Base-by-base conservation (phyloP, 495 filamentous ascomycete species). In the Cercophora scortea region DNA sequence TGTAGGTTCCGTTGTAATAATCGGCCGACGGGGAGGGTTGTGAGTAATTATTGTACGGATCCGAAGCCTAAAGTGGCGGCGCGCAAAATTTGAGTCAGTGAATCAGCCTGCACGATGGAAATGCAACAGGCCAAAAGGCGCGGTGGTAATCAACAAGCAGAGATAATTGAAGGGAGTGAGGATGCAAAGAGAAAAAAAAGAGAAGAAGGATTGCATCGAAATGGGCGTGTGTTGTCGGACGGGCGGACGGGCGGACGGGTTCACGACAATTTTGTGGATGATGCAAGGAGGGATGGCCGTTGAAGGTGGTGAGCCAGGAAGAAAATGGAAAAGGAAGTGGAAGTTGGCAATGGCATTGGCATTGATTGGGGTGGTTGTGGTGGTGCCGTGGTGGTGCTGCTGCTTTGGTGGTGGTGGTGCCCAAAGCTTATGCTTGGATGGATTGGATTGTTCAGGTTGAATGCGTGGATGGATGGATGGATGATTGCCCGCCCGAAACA, bases 1-100 rank as follows among this genome's bases (percentile, higher is more conserved):
- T 72, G 60, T 82, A 83, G 51, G 71, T 72, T 4, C 54, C 57
- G 57, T 42, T 81, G 67, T 77, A 82, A 54, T 79, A 77, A 59
- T 75, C 68, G 25, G 54, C 52, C 17, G 19, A 10, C 8, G 43
- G 6, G 25, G 71, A 64, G 6, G 68, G 51, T 50, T 67, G 69
- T 32, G 72, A 62, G 57, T 77, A 75, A 57, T 25, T 25, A 25
- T 63, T 63, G 69, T 77, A 79, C 0, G 72, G 64, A 56, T 79
- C 77, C 56, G 73, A 78, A 55, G 66, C 66, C 73, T 81, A 79
- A 43, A 53, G 45, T 36, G 46, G 10, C 44, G 50, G 45, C 25
- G 52, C 35, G 50, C 39, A 62, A 56, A 54, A 51, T 33, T 53
- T 49, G 57, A 16, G 58, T 65, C 42, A 63, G 60, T 61, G 19